Evolutionary conservation across 768 basidiomycete species (phyloP).

Genomic region (Mrakia blollopis): DNA sequence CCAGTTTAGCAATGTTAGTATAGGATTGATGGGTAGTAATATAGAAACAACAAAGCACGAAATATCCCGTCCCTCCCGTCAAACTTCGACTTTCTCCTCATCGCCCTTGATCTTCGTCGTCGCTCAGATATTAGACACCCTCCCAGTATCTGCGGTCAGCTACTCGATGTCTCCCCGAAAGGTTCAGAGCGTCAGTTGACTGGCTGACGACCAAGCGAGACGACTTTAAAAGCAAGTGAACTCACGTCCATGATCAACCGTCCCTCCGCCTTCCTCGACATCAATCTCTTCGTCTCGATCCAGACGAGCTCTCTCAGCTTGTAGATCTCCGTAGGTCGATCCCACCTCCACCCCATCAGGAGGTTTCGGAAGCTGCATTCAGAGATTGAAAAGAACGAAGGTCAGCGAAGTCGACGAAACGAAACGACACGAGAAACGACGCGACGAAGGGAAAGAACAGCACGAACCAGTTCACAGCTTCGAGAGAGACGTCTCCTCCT

Average conservation of each 20-base stretch:
- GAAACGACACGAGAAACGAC: neutral
- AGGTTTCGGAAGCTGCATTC: conserved; percentile 20
- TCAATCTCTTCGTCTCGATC: conserved; percentile 39
- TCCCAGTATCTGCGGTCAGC: too few relatives aligned
- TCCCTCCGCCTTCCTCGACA: conserved; percentile 13
- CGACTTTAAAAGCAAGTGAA: neutral
- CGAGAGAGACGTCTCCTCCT: conserved; percentile 40
- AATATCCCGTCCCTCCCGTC: too few relatives aligned
- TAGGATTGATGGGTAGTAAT: too few relatives aligned
- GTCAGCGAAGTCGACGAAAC: neutral
- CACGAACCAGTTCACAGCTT: conserved; percentile 38
- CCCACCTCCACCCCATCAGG: conserved; percentile 39
- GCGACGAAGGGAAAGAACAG: neutral
- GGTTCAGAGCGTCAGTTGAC: too few relatives aligned
- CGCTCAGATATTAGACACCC: too few relatives aligned
- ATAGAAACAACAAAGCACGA: too few relatives aligned
- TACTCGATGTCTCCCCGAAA: too few relatives aligned
- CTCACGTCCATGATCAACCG: neutral
- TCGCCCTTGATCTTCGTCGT: too few relatives aligned
- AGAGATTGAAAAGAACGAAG: neutral
- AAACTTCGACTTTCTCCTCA: too few relatives aligned
- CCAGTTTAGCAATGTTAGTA: too few relatives aligned
- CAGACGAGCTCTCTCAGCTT: conserved; percentile 43
- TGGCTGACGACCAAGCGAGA: too few relatives aligned
- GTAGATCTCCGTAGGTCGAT: conserved; percentile 39